Conservation (phyloP, 2,329 filamentous ascomycete species). For the Neofusicoccum cordaticola region DNA sequence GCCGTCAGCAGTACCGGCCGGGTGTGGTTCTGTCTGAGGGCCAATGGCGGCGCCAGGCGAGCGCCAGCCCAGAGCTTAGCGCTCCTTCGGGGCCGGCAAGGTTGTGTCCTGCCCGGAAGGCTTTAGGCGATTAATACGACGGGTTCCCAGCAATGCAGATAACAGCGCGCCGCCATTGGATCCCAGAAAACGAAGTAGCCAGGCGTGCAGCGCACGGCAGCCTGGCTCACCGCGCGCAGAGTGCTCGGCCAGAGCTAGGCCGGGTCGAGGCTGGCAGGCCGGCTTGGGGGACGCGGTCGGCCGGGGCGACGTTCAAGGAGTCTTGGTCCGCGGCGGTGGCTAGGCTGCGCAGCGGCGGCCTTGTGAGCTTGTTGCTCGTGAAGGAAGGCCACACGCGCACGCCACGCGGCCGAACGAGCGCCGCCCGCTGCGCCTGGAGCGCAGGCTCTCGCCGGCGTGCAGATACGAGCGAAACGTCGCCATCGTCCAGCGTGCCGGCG, state of each 20-base stretch:
- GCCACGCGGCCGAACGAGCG: not conserved
- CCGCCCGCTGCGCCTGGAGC: not conserved
- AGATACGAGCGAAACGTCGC: slow-evolving; percentile 8
- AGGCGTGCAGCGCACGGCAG: not conserved
- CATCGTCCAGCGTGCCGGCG: not conserved
- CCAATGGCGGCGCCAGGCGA: not conserved
- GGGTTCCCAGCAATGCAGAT: not conserved
- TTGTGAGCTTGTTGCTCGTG: not conserved
- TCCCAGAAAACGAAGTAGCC: not conserved
- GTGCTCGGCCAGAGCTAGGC: not conserved
- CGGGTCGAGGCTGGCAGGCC: not conserved
- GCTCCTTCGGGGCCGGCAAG: not conserved
- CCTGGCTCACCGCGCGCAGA: not conserved
- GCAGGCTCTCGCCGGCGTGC: not conserved
- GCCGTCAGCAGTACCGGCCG: not conserved
- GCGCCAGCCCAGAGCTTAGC: slow-evolving; percentile 1
- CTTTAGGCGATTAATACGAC: not conserved
- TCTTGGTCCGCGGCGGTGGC: not conserved
- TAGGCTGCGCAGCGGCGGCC: too few relatives aligned
- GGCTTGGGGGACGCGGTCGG: not conserved
- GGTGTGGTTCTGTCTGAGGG: not conserved
- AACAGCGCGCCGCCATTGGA: not conserved
- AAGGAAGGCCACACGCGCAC: not conserved
- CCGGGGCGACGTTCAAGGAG: too few relatives aligned
- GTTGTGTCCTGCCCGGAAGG: not conserved